Conservation (phyloP, 306 rosid genomes). For the Medicago arabica region DNA sequence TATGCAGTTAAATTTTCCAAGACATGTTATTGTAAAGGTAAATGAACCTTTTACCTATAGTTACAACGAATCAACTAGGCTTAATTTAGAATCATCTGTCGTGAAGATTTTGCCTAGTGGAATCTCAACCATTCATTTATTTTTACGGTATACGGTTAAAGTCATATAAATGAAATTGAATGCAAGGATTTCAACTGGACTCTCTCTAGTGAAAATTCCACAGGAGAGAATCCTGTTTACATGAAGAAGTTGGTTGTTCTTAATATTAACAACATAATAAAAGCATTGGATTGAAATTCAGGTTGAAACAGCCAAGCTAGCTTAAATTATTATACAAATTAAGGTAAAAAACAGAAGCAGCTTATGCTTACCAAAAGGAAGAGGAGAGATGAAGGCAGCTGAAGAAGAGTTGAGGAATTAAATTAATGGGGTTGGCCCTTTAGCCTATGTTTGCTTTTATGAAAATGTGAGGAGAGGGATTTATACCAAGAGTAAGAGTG, state of each 20-base stretch:
- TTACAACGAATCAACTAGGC: too few species aligned
- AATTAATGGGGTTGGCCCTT: too few species aligned
- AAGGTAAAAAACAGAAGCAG: background rate
- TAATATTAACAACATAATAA: background rate
- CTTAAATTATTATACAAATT: background rate
- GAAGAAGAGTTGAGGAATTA: too few species aligned
- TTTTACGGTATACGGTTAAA: background rate
- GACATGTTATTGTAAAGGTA: too few species aligned
- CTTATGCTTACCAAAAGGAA: conserved; percentile 26
- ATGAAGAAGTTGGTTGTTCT: background rate
- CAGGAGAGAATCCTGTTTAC: background rate
- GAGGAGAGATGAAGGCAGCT: conserved; percentile 7
- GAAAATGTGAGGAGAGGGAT: background rate
- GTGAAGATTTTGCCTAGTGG: background rate
- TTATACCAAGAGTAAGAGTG: background rate
- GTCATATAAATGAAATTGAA: background rate
- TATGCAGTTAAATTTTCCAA: too few species aligned
- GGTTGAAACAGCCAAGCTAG: background rate
- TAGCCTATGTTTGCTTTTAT: background rate
- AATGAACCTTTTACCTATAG: too few species aligned
- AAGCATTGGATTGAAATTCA: conserved; percentile 8
- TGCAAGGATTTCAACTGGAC: too few species aligned
- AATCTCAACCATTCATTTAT: background rate
- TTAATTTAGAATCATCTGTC: too few species aligned
- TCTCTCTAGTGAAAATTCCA: too few species aligned